Evolutionary conservation across 345 rosid species (phyloP).

Genomic region (Firmiana major): DNA sequence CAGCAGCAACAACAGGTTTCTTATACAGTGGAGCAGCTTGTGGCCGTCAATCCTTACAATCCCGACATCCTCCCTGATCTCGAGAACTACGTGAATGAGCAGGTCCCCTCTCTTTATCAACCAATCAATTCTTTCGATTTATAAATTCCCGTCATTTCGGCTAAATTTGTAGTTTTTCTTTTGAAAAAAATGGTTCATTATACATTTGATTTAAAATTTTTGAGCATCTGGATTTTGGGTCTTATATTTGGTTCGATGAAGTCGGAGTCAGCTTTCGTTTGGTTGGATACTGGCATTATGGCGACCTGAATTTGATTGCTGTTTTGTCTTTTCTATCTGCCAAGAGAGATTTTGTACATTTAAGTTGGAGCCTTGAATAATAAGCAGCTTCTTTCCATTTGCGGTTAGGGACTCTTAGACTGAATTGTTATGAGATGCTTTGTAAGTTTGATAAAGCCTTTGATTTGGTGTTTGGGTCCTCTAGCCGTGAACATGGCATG

Average conservation of each 20-base stretch:
- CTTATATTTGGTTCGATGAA: not conserved
- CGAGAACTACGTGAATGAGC: constrained; percentile 88
- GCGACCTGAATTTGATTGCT: not conserved
- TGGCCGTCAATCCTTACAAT: constrained; percentile 90
- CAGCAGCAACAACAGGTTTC: constrained; percentile 36
- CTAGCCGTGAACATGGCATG: not conserved
- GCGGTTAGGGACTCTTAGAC: not conserved
- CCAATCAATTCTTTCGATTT: not conserved
- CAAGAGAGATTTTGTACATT: too few relatives aligned
- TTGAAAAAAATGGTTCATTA: not conserved
- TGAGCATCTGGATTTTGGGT: not conserved
- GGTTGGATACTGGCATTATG: not conserved
- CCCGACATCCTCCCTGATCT: constrained; percentile 95
- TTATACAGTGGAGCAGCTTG: constrained; percentile 80
- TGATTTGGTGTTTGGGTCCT: not conserved
- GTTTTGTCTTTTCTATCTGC: not conserved
- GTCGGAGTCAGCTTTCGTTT: not conserved
- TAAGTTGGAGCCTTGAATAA: not conserved
- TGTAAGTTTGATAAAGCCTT: not conserved
- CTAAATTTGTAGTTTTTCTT: not conserved
- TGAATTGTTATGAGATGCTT: not conserved
- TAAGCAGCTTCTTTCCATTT: not conserved
- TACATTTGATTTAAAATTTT: not conserved
- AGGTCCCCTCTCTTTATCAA: constrained; percentile 38
- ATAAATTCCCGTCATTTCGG: not conserved